Evolutionary conservation across 257 asterid genomes (phyloP).

Genomic region (Nicotiana undulata): DNA sequence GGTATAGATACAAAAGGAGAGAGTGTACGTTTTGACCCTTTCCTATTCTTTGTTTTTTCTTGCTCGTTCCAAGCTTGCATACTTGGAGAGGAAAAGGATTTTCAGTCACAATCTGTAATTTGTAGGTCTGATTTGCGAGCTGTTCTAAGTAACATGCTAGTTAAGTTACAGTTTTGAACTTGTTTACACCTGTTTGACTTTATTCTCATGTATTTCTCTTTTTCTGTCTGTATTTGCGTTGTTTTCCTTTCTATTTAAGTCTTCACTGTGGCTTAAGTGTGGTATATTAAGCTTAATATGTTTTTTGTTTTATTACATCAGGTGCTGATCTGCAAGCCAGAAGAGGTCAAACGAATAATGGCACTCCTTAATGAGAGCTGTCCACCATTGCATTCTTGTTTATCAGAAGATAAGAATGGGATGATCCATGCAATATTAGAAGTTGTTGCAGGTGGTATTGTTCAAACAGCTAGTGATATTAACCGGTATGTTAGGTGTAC

Average conservation of each 20-base stretch:
- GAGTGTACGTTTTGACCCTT: slow-evolving; percentile 56
- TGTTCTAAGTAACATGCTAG: not conserved
- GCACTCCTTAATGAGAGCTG: slow-evolving; percentile 75
- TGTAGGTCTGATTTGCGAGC: slow-evolving; percentile 3
- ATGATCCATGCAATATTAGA: slow-evolving; percentile 98
- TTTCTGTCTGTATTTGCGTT: slow-evolving; percentile 8
- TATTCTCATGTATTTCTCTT: not conserved
- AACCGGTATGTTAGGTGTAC: slow-evolving; percentile 95
- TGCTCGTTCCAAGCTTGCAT: not conserved
- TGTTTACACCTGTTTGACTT: slow-evolving; percentile 6
- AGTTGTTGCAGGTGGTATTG: slow-evolving; percentile 99
- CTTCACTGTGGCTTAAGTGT: not conserved
- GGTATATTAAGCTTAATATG: not conserved
- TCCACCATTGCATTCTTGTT: slow-evolving; percentile 91
- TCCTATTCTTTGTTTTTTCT: not conserved
- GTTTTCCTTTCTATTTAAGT: slow-evolving; percentile 10
- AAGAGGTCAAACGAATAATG: slow-evolving; percentile 68
- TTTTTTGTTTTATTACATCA: slow-evolving; percentile 18
- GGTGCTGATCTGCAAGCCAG: slow-evolving; percentile 90
- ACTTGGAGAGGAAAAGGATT: not conserved
- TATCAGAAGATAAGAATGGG: slow-evolving; percentile 97
- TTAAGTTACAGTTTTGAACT: not conserved
- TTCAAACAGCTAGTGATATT: slow-evolving; percentile 90
- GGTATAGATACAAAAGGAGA: slow-evolving; percentile 99
- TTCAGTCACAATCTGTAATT: not conserved